Evolutionary conservation across 1,139 yeast genomes (phyloP).

Genomic region (Suhomyces taliae): DNA sequence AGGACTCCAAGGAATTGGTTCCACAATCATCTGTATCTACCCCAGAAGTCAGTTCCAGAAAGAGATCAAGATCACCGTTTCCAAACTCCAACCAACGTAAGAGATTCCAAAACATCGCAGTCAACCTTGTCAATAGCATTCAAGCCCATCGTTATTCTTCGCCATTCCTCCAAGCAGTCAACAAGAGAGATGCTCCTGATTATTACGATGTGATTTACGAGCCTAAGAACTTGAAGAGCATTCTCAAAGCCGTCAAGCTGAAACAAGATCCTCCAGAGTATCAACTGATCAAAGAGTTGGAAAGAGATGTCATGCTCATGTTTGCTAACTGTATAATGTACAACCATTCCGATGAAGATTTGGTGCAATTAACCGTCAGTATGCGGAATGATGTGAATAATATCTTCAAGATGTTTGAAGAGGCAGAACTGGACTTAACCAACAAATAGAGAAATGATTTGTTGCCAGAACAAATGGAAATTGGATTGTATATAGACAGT

Average conservation of each 20-base stretch:
- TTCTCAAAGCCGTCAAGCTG: constrained; percentile 54
- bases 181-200: constrained; percentile 65
- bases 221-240: constrained; percentile 69
- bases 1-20: not conserved
- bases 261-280: constrained; percentile 42
- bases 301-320: constrained; percentile 71
- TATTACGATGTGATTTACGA: constrained; percentile 60
- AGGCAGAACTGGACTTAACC: constrained; percentile 24
- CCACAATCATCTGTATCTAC: not conserved
- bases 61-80: constrained; percentile 31
- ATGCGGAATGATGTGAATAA: constrained; percentile 62
- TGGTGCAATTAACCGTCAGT: constrained; percentile 61
- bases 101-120: constrained; percentile 54
- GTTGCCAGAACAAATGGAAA: too few relatives aligned
- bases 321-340: constrained; percentile 85
- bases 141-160: constrained; percentile 74
- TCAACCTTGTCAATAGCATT: constrained; percentile 61
- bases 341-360: constrained; percentile 64
- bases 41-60: constrained; percentile 13
- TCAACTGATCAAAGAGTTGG: constrained; percentile 60
- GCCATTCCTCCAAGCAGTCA: constrained; percentile 70
- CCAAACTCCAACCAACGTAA: constrained; percentile 36
- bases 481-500: not conserved
- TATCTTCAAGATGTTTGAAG: constrained; percentile 52
- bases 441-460: not conserved